These are phyloP conservation scores for Cladobotryum protrusum DNA, from an alignment of 2,329 filamentous ascomycete genomes.

Conservation along the genomic window DNA sequence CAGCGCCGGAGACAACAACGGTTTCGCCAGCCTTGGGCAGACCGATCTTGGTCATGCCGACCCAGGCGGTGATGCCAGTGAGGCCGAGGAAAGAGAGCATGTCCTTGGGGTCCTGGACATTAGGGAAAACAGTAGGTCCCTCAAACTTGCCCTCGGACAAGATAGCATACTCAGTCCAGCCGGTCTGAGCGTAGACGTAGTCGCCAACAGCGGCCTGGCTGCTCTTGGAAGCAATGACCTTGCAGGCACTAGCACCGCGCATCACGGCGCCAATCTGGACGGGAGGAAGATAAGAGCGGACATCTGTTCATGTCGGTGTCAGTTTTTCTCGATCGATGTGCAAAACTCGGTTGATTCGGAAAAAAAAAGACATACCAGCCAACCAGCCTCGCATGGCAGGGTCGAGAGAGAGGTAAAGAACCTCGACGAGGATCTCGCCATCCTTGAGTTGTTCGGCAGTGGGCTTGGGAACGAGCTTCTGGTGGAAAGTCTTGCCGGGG, in stretches of 20 bases:
- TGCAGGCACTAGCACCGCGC: conserved; percentile 56
- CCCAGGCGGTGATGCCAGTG: conserved; percentile 70
- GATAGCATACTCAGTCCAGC: conserved; percentile 64
- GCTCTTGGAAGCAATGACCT: conserved; percentile 56
- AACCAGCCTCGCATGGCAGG: conserved; percentile 73
- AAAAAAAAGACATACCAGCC: conserved; percentile 39
- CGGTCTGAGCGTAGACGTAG: conserved; percentile 48
- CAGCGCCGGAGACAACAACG: conserved; percentile 71
- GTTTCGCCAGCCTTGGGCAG: conserved; percentile 63
- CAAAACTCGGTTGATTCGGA: neutral
- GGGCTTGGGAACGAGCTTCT: conserved; percentile 46
- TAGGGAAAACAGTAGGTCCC: conserved; percentile 34
- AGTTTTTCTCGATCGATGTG: neutral
- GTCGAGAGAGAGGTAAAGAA: conserved; percentile 62
- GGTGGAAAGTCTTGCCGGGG: conserved; percentile 58
- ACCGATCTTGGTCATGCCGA: conserved; percentile 64
- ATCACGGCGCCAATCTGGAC: conserved; percentile 63
- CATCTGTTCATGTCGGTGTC: conserved; percentile 26
- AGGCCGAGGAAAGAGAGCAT: conserved; percentile 56
- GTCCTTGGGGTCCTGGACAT: conserved; percentile 45
- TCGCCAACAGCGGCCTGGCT: conserved; percentile 49
- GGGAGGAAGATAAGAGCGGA: conserved; percentile 58
- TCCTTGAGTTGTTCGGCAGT: conserved; percentile 49
- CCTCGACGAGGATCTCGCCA: conserved; percentile 57
- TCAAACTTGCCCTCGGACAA: conserved; percentile 46